phyloP scores from a whole-genome alignment of 176 grass and related monocot genomes.

The Puccinellia tenuiflora region DNA sequence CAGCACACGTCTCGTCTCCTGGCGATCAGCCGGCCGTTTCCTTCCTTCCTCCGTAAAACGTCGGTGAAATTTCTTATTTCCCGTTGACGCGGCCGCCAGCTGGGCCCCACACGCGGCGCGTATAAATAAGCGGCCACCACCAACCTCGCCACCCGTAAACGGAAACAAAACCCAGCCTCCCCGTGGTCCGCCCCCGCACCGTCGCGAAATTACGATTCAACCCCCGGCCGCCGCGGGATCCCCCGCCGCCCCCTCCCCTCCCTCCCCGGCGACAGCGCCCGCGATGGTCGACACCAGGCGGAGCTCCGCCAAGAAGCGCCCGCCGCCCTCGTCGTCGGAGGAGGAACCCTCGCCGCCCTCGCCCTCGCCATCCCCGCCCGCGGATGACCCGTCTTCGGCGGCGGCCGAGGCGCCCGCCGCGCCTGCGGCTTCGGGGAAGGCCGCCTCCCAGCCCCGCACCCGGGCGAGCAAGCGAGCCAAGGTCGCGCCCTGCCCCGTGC shows the following conservation, averaged over 20 bases:
- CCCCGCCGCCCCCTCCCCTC: not conserved
- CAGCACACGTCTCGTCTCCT: not conserved
- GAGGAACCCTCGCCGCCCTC: conserved; percentile 12
- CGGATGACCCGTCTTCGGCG: not conserved
- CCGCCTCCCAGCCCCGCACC: not conserved
- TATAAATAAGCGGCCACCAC: conserved; percentile 19
- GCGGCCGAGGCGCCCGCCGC: not conserved
- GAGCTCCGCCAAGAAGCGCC: conserved; percentile 35
- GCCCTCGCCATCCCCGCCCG: not conserved
- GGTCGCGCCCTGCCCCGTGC: conserved; percentile 18
- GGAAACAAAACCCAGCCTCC: not conserved
- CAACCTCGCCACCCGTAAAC: conserved; percentile 24
- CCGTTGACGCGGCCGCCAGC: not conserved
- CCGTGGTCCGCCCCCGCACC: not conserved
- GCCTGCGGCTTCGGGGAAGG: not conserved
- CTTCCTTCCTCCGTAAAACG: not conserved
- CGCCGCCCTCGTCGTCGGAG: not conserved
- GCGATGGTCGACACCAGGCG: conserved; percentile 80
- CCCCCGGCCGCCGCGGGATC: conserved; percentile 26
- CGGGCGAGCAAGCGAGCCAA: conserved; percentile 58
- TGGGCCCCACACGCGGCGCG: not conserved
- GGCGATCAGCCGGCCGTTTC: no score
- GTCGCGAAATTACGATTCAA: conserved; percentile 17
- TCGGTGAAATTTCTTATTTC: not conserved
- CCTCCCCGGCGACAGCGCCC: not conserved